Base-by-base conservation (phyloP, 2,329 filamentous ascomycete species). In the Curvularia lunata region DNA sequence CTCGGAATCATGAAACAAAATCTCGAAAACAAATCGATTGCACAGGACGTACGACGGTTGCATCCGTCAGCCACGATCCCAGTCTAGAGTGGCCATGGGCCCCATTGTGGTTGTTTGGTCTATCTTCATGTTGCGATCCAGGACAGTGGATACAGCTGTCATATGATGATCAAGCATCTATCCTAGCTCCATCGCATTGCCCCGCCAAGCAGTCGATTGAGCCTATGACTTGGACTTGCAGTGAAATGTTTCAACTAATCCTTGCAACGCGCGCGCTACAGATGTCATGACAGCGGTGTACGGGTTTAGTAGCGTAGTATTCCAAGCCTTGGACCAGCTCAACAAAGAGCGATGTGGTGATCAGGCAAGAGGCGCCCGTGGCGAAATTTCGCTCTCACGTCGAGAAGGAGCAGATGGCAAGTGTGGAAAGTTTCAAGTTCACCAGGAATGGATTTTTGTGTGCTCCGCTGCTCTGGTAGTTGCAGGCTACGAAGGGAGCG, bases 131-230 rank as follows among this genome's bases (percentile, higher is more conserved):
- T 61, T 59, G 59, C 56, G 62, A 63, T 59, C 68, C 69, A 66
- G 61, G 52, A 57, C 54, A 65, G 66, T 67, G 71, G 70, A 63
- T 64, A 61, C 46, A 58, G 56, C 48, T 58, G 67, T 75, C 73
- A 74, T 69, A 70, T 75, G 73, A 70, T 75, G 73, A 75, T 69
- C 69, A 65, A 55, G 56, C 57, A 58, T 51, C 60, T 56, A 56
- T 67, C 65, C 59, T 62, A 59, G 65, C 56, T 53, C 55, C 52
- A 62, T 54, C 48, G 64, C 63, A 66, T 63, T 63, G 63, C 54
- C 60, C 55, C 61, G 64, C 64, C 69, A 66, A 69, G 68, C 38
- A 38, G 56, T 63, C 45, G 55, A 65, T 57, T 59, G 58, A 49
- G 57, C 56, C 49, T 59, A 54, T 58, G 59, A 56, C 54, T 54